phyloP scores from a whole-genome alignment of 306 rosid species.

The Cyamopsis tetragonoloba region DNA sequence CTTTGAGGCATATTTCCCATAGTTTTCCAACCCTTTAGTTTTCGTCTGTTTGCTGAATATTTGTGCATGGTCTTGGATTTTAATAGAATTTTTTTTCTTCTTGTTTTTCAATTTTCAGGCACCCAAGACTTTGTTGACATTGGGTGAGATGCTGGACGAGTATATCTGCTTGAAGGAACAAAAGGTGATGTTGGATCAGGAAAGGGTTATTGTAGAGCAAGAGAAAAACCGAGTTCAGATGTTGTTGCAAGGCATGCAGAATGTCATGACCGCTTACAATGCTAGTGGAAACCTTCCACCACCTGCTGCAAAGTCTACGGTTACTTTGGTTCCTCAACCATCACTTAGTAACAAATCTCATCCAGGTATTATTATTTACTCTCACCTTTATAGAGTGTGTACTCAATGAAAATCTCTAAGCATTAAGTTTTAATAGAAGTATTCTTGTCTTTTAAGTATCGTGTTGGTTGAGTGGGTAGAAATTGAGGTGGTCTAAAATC shows the following conservation, averaged over 20 bases:
- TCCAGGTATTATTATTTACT: slow-evolving; percentile 36
- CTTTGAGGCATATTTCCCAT: too few relatives aligned
- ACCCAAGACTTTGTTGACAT: slow-evolving; percentile 61
- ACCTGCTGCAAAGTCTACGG: slow-evolving; percentile 29
- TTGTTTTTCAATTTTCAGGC: too few relatives aligned
- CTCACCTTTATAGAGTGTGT: too few relatives aligned
- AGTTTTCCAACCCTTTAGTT: neutral
- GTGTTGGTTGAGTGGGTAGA: neutral
- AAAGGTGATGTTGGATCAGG: slow-evolving; percentile 68
- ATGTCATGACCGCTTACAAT: slow-evolving; percentile 62
- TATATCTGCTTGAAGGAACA: slow-evolving; percentile 76
- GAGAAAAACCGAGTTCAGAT: slow-evolving; percentile 70
- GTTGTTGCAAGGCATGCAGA: slow-evolving; percentile 75
- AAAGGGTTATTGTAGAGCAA: slow-evolving; percentile 54
- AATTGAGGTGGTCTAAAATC: neutral
- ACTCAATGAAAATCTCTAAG: neutral
- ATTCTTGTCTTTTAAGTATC: neutral
- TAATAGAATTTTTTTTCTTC: too few relatives aligned
- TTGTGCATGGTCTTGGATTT: neutral
- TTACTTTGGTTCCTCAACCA: slow-evolving; percentile 29
- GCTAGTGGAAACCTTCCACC: slow-evolving; percentile 42
- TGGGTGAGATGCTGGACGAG: slow-evolving; percentile 69
- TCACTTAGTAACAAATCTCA: slow-evolving; percentile 26
- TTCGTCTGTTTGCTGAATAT: neutral
- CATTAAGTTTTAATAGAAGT: neutral